Conservation (phyloP, 2,329 filamentous ascomycete species). For the Neofusicoccum kwambonambiense region DNA sequence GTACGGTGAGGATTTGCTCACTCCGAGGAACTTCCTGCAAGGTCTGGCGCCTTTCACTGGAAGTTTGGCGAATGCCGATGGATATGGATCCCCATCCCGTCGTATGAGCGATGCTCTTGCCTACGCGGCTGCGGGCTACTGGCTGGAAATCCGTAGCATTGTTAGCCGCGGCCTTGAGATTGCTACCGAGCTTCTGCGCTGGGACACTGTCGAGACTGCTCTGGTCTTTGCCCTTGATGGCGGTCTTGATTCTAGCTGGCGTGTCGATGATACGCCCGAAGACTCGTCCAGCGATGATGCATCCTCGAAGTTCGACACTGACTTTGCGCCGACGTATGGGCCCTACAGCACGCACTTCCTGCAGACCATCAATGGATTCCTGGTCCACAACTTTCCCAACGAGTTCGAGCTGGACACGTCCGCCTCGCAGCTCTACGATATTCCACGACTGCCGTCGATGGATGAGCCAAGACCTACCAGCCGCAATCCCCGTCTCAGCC, state of each 20-base stretch:
- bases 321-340: constrained; percentile 45
- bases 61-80: constrained; percentile 25
- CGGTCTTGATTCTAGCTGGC: constrained; percentile 40
- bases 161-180: constrained; percentile 59
- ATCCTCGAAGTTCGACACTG: constrained; percentile 20
- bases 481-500: constrained; percentile 56
- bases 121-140: constrained; percentile 62
- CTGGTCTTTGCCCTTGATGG: constrained; percentile 59
- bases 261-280: constrained; percentile 23
- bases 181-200: constrained; percentile 57
- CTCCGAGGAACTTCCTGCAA: constrained; percentile 28
- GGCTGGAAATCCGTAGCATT: constrained; percentile 57
- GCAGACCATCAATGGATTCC: constrained; percentile 56
- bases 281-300: constrained; percentile 29
- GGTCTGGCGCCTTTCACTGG: constrained; percentile 30
- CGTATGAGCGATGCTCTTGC: constrained; percentile 49
- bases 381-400: constrained; percentile 59
- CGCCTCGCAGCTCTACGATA: constrained; percentile 47
- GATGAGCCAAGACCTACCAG: constrained; percentile 35
- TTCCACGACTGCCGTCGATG: constrained; percentile 47
- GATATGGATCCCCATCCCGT: constrained; percentile 31
- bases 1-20: constrained; percentile 36
- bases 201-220: constrained; percentile 62
- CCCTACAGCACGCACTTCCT: constrained; percentile 57
- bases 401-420: constrained; percentile 60